A percentile compares a stretch with the other conserved stretches of the same genome.
Evolutionary conservation across 306 rosid species (phyloP).

Genomic region (Castanea sativa): DNA sequence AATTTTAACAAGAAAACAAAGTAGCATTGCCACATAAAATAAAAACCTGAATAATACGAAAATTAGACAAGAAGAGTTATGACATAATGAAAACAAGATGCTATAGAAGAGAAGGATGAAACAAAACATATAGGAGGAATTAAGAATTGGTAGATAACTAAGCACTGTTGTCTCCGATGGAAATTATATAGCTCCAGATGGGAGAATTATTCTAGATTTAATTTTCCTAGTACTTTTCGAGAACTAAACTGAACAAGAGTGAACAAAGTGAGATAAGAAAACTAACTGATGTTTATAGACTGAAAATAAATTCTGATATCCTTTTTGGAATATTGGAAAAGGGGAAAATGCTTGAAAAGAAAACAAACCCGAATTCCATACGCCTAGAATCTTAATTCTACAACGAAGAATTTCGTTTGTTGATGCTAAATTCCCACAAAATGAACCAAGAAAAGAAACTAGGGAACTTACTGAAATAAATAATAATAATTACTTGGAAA

Average conservation of each 20-base stretch:
- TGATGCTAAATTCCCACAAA: conserved; percentile 9
- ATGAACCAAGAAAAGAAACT: not conserved
- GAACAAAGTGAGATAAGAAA: not conserved
- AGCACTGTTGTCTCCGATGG: conserved; percentile 27
- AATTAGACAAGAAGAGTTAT: conserved; percentile 5
- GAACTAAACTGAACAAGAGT: not conserved
- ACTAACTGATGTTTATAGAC: not conserved
- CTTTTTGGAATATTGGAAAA: not conserved
- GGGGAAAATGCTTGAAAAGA: conserved; percentile 25
- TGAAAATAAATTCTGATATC: not conserved
- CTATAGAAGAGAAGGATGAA: not conserved
- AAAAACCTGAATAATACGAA: not conserved
- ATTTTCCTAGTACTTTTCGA: not conserved
- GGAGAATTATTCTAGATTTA: conserved; percentile 27
- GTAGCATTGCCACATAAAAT: conserved; percentile 7
- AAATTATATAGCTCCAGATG: conserved; percentile 31
- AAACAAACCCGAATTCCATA: conserved; percentile 32
- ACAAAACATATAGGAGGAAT: not conserved
- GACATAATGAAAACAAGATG: conserved; percentile 19
- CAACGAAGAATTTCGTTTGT: not conserved
- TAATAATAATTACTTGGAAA: not conserved
- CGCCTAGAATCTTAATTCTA: conserved; percentile 1
- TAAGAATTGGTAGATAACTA: conserved; percentile 20
- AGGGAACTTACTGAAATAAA: not conserved
- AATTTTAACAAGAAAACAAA: conserved; percentile 39